phyloP scores from a whole-genome alignment of 176 grass and related monocot species.

The Rhynchospora tenuis region DNA sequence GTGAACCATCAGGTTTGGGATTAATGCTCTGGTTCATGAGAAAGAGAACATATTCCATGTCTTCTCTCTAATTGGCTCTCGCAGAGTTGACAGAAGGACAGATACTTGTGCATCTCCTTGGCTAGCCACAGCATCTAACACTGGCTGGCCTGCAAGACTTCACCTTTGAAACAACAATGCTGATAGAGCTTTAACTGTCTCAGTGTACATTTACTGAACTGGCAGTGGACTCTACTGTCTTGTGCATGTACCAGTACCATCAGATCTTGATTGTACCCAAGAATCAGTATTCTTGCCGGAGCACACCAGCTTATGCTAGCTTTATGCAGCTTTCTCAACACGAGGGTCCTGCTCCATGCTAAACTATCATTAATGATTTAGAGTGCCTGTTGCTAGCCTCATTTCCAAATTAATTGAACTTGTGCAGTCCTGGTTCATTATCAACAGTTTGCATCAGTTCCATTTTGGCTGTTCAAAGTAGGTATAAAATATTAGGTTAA shows the following conservation, averaged over 20 bases:
- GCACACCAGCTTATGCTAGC: neutral
- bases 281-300: neutral
- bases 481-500: neutral
- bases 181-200: neutral
- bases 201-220: neutral
- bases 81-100: neutral
- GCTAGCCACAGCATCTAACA: neutral
- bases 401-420: neutral
- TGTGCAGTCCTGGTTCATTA: neutral
- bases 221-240: neutral
- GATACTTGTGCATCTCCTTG: neutral
- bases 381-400: neutral
- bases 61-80: neutral
- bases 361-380: neutral
- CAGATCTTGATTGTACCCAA: neutral
- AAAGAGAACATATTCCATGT: neutral
- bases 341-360: neutral
- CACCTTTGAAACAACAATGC: neutral
- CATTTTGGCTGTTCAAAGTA: neutral
- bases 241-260: neutral
- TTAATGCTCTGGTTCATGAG: neutral
- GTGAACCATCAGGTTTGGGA: neutral
- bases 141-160: neutral
- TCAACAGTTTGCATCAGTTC: neutral
- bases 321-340: neutral